Base-by-base conservation (phyloP, 176 grass and related monocot species). In the Thinopyrum elongatum region DNA sequence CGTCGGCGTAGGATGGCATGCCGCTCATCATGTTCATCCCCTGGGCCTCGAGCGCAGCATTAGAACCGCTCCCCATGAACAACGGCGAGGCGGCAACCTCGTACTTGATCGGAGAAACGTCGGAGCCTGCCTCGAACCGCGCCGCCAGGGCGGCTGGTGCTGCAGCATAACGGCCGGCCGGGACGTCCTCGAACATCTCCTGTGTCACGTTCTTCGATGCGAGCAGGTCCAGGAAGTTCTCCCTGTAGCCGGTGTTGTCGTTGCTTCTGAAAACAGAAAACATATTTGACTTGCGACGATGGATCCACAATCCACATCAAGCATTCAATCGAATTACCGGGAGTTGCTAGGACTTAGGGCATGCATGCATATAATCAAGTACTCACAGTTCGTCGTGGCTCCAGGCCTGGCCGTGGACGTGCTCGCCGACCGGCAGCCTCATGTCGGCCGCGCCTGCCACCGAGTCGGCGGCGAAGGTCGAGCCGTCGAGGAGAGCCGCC, bases 211-310 rank as follows among this genome's bases (percentile, higher is more conserved):
- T 88, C 83, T 97, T 91, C 26, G 91, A 82, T 23, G 80, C 83
- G 35, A 94, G 93, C 70, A 92, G 93, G 13, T 94, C 93, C 6
- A 98, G 87, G 72, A 94, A 92, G 84, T 98, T 91, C 81, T 91
- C 89, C 68, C 61, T 91, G 76, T 91, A 91, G 69, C 66, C 77
- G 39, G 34, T 60, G 84, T 30, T 83, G 75, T 46, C 70, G n/a
- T 83, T 87, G 65, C 74, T 80, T 68, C 85, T 84, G 89, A 49
- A 84, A 74, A 47, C 61, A 34, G 0, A 19, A 74, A 60, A 16
- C 15, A 36, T 62, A 30, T 4, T 36, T 79, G 41, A 27, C 47
- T 34, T 71, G 2, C 35, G 17, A 83, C 30, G 70, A 28, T 36
- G 39, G n/a, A 73, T 58, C 26, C 0, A 23, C 33, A 36, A 49